These are phyloP conservation scores for Anisogramma anomala DNA, from an alignment of 2,329 filamentous ascomycete genomes.

Conservation along the genomic window DNA sequence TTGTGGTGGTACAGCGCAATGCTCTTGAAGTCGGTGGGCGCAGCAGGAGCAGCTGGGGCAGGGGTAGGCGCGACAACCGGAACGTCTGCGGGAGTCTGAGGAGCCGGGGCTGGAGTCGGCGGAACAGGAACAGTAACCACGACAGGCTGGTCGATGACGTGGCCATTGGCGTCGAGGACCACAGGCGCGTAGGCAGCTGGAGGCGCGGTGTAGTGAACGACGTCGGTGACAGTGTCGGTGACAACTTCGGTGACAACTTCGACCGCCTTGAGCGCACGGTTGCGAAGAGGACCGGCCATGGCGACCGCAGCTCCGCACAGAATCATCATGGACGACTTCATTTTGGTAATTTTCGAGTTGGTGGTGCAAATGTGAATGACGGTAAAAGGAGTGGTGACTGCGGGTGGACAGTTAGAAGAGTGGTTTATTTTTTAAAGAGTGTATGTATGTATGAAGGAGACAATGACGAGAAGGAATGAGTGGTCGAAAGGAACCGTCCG, in stretches of 20 bases:
- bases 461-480: neutral
- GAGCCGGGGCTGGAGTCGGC: conserved; percentile 2
- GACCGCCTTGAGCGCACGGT: conserved; percentile 25
- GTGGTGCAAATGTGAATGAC: conserved; percentile 5
- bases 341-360: conserved; percentile 24
- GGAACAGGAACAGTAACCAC: conserved; percentile 11
- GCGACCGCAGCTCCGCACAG: conserved; percentile 35
- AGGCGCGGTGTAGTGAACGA: conserved; percentile 33
- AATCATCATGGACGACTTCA: conserved; percentile 38
- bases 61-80: conserved; percentile 7
- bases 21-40: conserved; percentile 21
- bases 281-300: conserved; percentile 32
- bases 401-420: conserved; percentile 3
- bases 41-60: conserved; percentile 13
- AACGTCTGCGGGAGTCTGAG: conserved; percentile 15
- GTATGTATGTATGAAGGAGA: neutral
- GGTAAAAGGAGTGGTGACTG: conserved; percentile 3
- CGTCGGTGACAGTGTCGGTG: conserved; percentile 20
- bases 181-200: conserved; percentile 12
- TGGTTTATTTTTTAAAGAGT: neutral
- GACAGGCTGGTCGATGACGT: neutral
- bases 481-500: neutral
- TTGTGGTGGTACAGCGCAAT: conserved; percentile 66
- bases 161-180: neutral
- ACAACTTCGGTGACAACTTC: conserved; percentile 27